Evolutionary conservation across 1,284 basidiomycete species (phyloP).

Genomic region (Puccinia hordei): DNA sequence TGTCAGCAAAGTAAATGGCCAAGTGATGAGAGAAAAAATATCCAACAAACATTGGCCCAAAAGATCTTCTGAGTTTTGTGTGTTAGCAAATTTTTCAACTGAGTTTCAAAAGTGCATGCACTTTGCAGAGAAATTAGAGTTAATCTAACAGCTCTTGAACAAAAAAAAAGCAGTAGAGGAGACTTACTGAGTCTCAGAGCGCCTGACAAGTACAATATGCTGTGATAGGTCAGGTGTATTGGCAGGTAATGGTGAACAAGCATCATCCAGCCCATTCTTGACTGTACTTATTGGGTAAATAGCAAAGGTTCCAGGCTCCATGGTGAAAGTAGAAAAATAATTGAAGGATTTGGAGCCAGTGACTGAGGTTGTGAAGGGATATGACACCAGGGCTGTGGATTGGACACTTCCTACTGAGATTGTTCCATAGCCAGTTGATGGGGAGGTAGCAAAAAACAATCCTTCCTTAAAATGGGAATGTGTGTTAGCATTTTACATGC

Average conservation of each 20-base stretch:
- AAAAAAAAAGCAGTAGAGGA: background rate
- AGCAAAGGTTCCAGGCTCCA: conserved; percentile 38
- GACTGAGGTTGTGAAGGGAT: conserved; percentile 46
- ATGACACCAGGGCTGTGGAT: conserved; percentile 37
- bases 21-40: background rate
- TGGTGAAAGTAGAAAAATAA: conserved; percentile 43
- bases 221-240: conserved; percentile 29
- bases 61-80: conserved; percentile 34
- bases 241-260: conserved; percentile 31
- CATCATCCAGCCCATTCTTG: conserved; percentile 35
- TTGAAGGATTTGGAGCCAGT: conserved; percentile 31
- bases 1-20: background rate
- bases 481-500: background rate
- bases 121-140: conserved; percentile 5
- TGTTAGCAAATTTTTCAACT: conserved; percentile 25
- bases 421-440: conserved; percentile 59
- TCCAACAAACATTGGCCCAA: conserved; percentile 40
- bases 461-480: conserved; percentile 55
- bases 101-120: conserved; percentile 45
- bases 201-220: conserved; percentile 39
- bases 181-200: conserved; percentile 43
- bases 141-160: background rate
- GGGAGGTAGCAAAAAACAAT: conserved; percentile 60
- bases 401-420: conserved; percentile 58
- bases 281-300: conserved; percentile 39